Conservation (phyloP, 108 stramenopile genomes). For the Epithemia pelagica region DNA sequence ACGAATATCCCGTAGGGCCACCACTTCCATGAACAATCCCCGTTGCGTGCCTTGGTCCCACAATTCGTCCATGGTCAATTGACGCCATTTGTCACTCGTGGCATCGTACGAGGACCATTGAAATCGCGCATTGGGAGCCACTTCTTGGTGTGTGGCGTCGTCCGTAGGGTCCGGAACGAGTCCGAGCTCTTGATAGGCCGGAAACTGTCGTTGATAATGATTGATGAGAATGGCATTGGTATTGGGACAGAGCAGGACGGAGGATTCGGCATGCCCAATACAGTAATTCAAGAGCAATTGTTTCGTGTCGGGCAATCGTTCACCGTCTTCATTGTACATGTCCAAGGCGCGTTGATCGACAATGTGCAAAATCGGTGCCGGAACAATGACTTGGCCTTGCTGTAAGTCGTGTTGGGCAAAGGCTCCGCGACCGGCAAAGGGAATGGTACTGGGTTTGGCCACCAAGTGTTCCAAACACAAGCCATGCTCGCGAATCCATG, state of each 20-base stretch:
- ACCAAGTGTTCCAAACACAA: conserved; percentile 37
- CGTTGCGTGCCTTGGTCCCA: conserved; percentile 24
- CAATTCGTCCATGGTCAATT: conserved; percentile 40
- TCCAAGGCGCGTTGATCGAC: conserved; percentile 16
- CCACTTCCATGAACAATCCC: conserved; percentile 62
- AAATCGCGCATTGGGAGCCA: conserved; percentile 45
- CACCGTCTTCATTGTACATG: conserved; percentile 7
- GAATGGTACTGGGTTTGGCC: conserved; percentile 23
- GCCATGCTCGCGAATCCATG: too few relatives aligned
- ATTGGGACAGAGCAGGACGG: conserved; percentile 30
- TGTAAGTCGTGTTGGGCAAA: conserved; percentile 26
- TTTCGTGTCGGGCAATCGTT: too few relatives aligned
- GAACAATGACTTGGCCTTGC: conserved; percentile 32
- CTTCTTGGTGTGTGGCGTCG: too few relatives aligned
- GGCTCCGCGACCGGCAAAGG: conserved; percentile 27
- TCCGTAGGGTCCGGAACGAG: too few relatives aligned
- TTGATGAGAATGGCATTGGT: conserved; percentile 29
- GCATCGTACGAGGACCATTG: conserved; percentile 45
- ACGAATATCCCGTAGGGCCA: conserved; percentile 61
- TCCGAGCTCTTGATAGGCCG: too few relatives aligned
- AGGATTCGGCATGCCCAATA: conserved; percentile 35
- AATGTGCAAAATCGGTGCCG: conserved; percentile 35
- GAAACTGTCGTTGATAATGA: too few relatives aligned
- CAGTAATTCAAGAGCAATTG: conserved; percentile 44
- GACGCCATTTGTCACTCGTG: conserved; percentile 37